Evolutionary conservation across 108 stramenopile species (phyloP), one percentile per base, ranked within the genome.

Genomic region (Craspedostauros australis): DNA sequence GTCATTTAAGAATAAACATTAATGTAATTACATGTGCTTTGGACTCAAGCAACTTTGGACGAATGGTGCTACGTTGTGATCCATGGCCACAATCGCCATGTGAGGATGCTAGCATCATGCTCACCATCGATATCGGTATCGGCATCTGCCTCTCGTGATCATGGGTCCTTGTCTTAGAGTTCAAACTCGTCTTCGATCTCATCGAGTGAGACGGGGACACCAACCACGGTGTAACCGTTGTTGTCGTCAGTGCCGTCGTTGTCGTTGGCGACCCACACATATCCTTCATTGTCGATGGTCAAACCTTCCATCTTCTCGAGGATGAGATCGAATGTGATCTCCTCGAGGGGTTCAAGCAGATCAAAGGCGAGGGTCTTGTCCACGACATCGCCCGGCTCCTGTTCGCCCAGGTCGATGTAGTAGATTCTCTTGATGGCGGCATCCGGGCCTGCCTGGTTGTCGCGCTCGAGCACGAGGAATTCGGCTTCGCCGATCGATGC

Each of bases 231-330:
- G 40, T 74, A 72, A 9, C 85, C 85, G 47, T 52, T 71, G 51
- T 66, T 68, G 32, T 81, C 80, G 43, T 82, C 77, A 25, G 80
- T 67, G 8, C 86, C 86, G 55, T 88, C 86, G 32, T 88, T 88
- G 55, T 88, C 82, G 19, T 61, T 80, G 58, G 57, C 66, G 55
- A 88, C 47, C 61, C 64, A 88, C 14, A 80, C 37, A 22, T 51
- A 20, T 18, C 80, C 80, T 27, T 63, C 23, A 2, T 23, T 24
- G n/a, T 62, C 60, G 2, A 71, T 54, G 23, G 82, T 64, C 33
- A 84, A 39, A 9, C 82, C 82, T 39, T 88, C 86, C 39, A 81
- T n/a, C 45, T 88, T 83, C 48, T 83, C 86, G 7, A 60, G 30
- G n/a, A n/a, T n/a, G n/a, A n/a, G n/a, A n/a, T n/a, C n/a, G n/a